Evolutionary conservation across 208 protist species (phyloP), one percentile per base, ranked within the genome.

Genomic region (Zelonia costaricensis): DNA sequence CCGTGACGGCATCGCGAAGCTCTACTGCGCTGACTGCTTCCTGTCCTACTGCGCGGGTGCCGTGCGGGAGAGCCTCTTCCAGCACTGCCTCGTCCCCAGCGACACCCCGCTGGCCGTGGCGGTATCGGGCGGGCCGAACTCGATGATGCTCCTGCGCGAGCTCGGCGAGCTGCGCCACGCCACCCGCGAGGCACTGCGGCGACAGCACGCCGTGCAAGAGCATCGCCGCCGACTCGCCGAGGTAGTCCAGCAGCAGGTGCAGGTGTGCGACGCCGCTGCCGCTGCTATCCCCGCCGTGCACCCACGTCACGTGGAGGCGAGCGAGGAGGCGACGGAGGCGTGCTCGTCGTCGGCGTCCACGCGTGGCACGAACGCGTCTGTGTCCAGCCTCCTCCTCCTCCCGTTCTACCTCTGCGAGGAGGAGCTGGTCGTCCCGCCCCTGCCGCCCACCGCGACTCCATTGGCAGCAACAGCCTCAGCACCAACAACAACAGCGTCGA

Each of bases 11-110:
- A 39, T 68, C 22, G 20, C 13, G 10, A 89, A 84, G 59, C 61
- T 79, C 16, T 95, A 95, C 76, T 95, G 90, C 58, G 33, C 44
- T 1, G 52, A 80, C 22, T 95, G 90, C 47, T 93, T 93, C 53
- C 69, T 73, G 35, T 48, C 62, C 33, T 95, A 90, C 74, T 82
- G 76, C 63, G 66, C 77, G 10, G 58, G 54, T 0, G 74, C 53
- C 1, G 61, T 86, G 23, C 79, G 84, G 0, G 86, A 95, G 31
- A 74, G 61, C 54, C 40, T 79, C 12, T 77, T 93, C 30, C 63
- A 65, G 48, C 66, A 80, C n/a, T 93, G 90, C 48, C 67, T 30
- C 20, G 12, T 89, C 3, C 78, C 90, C 1, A 80, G 60, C 18
- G 76, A 84, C n/a, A 62, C 74, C 15, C 86, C 90, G 4, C 30